Evolutionary conservation across 345 rosid species (phyloP), one percentile per base, ranked within the genome.

Genomic region (Populus nigra): DNA sequence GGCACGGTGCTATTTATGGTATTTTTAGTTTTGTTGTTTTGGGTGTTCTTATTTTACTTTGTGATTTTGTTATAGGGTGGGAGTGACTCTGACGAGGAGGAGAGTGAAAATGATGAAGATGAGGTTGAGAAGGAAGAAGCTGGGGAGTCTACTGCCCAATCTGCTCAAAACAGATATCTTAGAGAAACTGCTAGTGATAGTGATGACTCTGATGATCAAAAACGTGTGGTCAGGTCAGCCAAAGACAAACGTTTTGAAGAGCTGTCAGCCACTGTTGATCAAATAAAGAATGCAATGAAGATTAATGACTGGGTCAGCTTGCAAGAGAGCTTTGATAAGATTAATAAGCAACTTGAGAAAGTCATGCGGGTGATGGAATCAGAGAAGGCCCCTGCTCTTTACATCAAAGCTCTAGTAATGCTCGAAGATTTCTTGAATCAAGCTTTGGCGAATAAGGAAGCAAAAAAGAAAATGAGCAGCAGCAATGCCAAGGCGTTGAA

Each of bases 401-500:
- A 95, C 74, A 88, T 93, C 68, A 91, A 91, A 74, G 87, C 94
- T 6, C 94, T 95, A 68, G 97, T 92, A 17, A 89, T 93, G 92
- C 77, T 95, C 86, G 99, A 93, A 84, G 98, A 95, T 79, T 93
- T 89, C 84, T 80, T 95, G 76, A 89, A 84, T 65, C 88, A 91
- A 76, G 88, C 99, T 36, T 35, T 90, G 85, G 98, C 98, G 4
- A 91, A 95, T 76, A 95, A 95, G 89, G 99, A 95, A 69, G 97
- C 96, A 0, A 95, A 91, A 86, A 95, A 91, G 84, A 95, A 95
- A 87, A 95, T 95, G 97, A 95, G 97, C 61, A 87, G 96, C 72
- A 93, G 97, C 78, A 95, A 93, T 85, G 91, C 95, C 9, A 93
- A 91, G 87, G 99, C 99, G 3, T 85, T 95, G 90, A 95, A 95